These are phyloP conservation scores for Yamadazyma friedrichii DNA, from an alignment of 1,139 yeast species.

Conservation along the genomic window DNA sequence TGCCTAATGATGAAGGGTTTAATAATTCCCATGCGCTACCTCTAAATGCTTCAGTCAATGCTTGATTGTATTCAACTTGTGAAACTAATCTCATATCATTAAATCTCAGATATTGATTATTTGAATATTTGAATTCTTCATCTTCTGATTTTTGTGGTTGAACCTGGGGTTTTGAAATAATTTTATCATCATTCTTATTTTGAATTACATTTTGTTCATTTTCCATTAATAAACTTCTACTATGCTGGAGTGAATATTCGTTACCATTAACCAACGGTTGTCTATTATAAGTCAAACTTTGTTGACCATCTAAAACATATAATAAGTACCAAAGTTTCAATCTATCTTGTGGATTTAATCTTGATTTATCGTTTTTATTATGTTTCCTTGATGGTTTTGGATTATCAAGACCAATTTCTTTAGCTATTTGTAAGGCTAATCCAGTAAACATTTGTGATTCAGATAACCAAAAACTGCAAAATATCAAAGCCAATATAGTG, in stretches of 20 bases:
- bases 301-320: constrained; percentile 71
- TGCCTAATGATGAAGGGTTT: constrained; percentile 60
- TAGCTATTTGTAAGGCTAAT: constrained; percentile 63
- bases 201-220: constrained; percentile 8
- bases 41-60: constrained; percentile 55
- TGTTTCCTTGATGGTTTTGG: constrained; percentile 18
- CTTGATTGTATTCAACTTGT: constrained; percentile 71
- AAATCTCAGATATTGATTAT: constrained; percentile 18
- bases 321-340: constrained; percentile 65
- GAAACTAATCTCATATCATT: constrained; percentile 65
- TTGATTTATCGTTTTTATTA: constrained; percentile 15
- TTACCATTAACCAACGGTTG: constrained; percentile 51
- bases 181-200: not conserved
- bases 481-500: constrained; percentile 59
- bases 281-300: constrained; percentile 59
- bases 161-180: not conserved
- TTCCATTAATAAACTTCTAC: constrained; percentile 30
- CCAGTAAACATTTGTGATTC: constrained; percentile 68
- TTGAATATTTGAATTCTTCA: constrained; percentile 9
- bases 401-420: constrained; percentile 49
- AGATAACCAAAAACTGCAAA: constrained; percentile 71
- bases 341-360: constrained; percentile 37
- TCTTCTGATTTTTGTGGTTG: constrained; percentile 1
- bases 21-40: constrained; percentile 65
- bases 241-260: constrained; percentile 44